Percentiles rank a stretch among this genome's conserved stretches.
Evolutionary conservation across 2,329 filamentous ascomycete genomes (phyloP).

Genomic region (Talaromyces amestolkiae): DNA sequence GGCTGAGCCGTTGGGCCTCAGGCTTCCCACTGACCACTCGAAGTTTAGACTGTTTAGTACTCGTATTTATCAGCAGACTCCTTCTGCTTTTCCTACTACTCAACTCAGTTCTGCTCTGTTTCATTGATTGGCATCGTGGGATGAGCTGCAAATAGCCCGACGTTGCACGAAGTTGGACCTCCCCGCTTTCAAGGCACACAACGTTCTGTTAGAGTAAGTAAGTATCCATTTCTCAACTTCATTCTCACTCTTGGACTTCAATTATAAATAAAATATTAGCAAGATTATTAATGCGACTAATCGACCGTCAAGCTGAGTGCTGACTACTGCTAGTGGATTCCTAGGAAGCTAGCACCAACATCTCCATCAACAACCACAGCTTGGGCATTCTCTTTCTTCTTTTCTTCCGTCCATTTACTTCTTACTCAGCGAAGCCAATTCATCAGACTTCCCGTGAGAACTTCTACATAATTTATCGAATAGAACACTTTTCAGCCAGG

Average conservation of each 20-base stretch:
- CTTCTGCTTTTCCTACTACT: background rate
- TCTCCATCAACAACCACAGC: background rate
- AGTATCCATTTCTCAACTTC: background rate
- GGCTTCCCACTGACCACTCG: background rate
- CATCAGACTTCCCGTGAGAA: background rate
- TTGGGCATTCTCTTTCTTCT: background rate
- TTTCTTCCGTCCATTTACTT: too few species aligned
- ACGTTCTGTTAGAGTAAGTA: background rate
- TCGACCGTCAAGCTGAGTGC: background rate
- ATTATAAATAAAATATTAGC: background rate
- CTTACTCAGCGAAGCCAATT: background rate
- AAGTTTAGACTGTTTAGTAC: background rate
- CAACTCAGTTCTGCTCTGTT: too few species aligned
- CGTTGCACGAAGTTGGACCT: background rate
- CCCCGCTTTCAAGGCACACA: slow-evolving; percentile 7
- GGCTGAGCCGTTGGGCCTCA: slow-evolving; percentile 1
- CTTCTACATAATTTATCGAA: background rate
- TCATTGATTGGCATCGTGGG: background rate
- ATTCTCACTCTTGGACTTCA: background rate
- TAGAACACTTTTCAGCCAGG: background rate
- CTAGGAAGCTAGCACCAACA: slow-evolving; percentile 5
- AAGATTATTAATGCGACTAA: background rate
- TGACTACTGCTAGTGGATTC: slow-evolving; percentile 6
- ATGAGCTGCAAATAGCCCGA: background rate
- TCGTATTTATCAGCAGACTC: background rate